Base-by-base conservation (phyloP, 2,329 filamentous ascomycete species). In the Didymella lethalis region DNA sequence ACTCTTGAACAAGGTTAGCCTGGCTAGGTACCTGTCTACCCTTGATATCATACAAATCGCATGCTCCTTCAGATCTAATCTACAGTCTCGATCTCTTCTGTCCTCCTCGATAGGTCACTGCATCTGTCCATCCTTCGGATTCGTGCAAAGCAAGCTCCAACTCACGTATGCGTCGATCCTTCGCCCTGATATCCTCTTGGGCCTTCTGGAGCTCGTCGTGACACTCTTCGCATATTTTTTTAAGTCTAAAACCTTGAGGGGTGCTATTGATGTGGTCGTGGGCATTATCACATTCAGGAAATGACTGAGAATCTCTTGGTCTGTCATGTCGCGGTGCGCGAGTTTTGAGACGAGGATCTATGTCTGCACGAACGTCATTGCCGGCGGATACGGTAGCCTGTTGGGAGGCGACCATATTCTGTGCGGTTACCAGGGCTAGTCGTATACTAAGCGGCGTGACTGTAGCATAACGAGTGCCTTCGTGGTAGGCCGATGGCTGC, bases 81-180 rank as follows among this genome's bases (percentile, higher is more conserved):
- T 16, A 41, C 16, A 12, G n/a, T 31, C 43, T 48, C 5, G 25
- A 10, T 11, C 51, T 41, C 28, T 41, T 54, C 18, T 26, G n/a
- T 14, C 23, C 11, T 41, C 26, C 43, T n/a, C 5, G 32, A 14
- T 47, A 41, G 7, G 34, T 54, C 10, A 25, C 25, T 29, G 50
- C 28, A 47, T 54, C 43, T 8, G 32, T 31, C 32, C 31, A 46
- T 8, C 32, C 41, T 38, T 46, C 32, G 12, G 32, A 7, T 11
- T 54, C 50, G 10, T 54, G 50, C 31, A 47, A 29, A 40, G 50
- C 41, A 31, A 46, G n/a, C 12, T 54, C 50, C 25, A 54, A 34
- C 16, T 54, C 50, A 12, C 32, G 18, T 25, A 46, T 54, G 25
- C 43, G 43, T 7, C 43, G 50, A n/a, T 40, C n/a, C 41, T 40